Conservation (phyloP, 352 stramenopile genomes). For the Phytophthora litchii region DNA sequence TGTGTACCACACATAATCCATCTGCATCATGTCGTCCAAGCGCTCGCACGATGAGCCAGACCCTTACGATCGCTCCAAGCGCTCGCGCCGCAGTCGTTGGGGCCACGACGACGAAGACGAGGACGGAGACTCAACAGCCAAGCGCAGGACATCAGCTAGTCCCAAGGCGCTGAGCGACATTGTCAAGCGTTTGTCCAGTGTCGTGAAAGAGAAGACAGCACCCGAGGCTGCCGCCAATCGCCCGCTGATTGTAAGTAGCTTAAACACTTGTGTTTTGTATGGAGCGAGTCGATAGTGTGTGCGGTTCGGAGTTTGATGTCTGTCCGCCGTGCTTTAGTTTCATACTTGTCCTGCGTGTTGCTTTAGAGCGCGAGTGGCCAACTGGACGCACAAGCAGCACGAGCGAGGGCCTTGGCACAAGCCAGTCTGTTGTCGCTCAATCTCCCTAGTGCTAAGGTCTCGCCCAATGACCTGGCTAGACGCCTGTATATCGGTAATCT, state of each 20-base stretch:
- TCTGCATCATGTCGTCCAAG: conserved; percentile 25
- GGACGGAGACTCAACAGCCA: not conserved
- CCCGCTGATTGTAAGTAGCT: conserved; percentile 38
- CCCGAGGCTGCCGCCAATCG: conserved; percentile 29
- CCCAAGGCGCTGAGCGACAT: conserved; percentile 57
- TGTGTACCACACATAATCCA: conserved; percentile 5
- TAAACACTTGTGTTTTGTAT: conserved; percentile 1
- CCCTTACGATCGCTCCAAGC: conserved; percentile 32
- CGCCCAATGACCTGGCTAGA: conserved; percentile 65
- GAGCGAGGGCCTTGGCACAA: conserved; percentile 66
- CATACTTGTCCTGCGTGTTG: conserved; percentile 52
- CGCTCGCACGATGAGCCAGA: conserved; percentile 16
- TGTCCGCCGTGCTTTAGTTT: conserved; percentile 38
- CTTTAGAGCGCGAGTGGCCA: conserved; percentile 42
- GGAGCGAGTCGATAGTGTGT: not conserved
- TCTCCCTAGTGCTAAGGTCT: conserved; percentile 51
- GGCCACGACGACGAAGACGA: conserved; percentile 25
- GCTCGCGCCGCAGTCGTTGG: conserved; percentile 48
- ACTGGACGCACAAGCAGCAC: conserved; percentile 60
- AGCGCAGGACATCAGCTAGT: conserved; percentile 12
- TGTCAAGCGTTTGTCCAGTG: conserved; percentile 62
- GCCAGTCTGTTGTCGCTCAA: conserved; percentile 73
- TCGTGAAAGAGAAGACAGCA: conserved; percentile 70
- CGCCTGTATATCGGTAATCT: conserved; percentile 83
- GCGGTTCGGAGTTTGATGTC: conserved; percentile 34